Percentiles rank a stretch among this genome's conserved stretches.
These are phyloP conservation scores for Leishmania gerbilli DNA, from an alignment of 208 protist genomes.

Conservation along the genomic window DNA sequence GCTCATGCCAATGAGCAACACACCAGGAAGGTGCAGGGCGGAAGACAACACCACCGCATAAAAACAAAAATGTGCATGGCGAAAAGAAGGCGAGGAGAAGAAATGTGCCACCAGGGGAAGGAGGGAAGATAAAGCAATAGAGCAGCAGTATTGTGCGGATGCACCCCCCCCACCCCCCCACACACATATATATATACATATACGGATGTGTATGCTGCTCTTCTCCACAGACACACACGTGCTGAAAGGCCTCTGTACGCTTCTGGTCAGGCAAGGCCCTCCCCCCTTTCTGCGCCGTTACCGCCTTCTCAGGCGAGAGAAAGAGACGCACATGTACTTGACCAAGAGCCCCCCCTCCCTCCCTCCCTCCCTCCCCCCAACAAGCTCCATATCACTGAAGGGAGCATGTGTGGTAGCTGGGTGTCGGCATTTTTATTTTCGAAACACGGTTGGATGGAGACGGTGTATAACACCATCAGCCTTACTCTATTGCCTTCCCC, in stretches of 20 bases:
- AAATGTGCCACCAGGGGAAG: not conserved
- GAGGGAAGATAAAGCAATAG: no score
- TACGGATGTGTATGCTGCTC: not conserved
- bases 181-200: no score
- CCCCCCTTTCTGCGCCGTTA: not conserved
- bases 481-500: not conserved
- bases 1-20: not conserved
- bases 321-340: not conserved
- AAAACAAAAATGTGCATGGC: constrained; percentile 7
- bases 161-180: no score
- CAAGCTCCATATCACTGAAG: not conserved
- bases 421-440: no score
- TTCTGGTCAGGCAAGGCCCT: no score
- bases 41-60: not conserved
- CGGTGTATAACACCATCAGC: not conserved
- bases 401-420: not conserved
- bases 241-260: not conserved
- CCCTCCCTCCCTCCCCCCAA: not conserved
- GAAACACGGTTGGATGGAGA: not conserved
- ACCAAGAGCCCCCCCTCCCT: not conserved
- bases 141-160: not conserved
- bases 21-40: not conserved
- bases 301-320: not conserved
- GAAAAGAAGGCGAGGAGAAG: constrained; percentile 7
- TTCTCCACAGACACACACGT: not conserved